Evolutionary conservation across 225 moss, liverwort and hornwort genomes (phyloP).

Genomic region (Sphagnum contortum): DNA sequence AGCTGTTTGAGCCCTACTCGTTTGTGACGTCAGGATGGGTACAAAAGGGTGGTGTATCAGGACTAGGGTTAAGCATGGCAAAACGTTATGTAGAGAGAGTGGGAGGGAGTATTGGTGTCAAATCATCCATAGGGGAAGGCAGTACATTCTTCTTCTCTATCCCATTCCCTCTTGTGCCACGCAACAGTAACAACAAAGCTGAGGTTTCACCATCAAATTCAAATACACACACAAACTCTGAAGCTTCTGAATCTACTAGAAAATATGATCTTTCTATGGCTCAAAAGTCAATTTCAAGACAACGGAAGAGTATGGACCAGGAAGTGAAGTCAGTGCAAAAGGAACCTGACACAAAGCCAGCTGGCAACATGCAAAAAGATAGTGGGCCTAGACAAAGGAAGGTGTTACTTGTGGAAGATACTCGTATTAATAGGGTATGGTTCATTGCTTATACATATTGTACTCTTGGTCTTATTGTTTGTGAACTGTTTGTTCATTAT

Average conservation of each 20-base stretch:
- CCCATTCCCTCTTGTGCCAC: constrained; percentile 14
- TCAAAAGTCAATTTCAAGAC: neutral
- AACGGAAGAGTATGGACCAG: neutral
- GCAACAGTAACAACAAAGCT: neutral
- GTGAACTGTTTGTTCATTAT: no score
- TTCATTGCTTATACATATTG: neutral
- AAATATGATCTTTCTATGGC: neutral
- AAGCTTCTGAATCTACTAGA: no score
- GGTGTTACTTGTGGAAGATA: constrained; percentile 23
- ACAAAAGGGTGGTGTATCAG: constrained; percentile 21
- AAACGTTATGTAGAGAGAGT: constrained; percentile 23
- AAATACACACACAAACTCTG: neutral
- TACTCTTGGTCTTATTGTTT: no score
- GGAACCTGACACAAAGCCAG: constrained; percentile 4
- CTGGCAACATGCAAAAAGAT: neutral
- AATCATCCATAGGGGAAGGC: constrained; percentile 17
- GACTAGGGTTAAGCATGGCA: constrained; percentile 24
- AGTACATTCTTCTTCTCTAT: constrained; percentile 20
- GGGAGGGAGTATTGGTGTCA: constrained; percentile 20
- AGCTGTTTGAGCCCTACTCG: constrained; percentile 26
- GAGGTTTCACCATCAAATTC: constrained; percentile 4
- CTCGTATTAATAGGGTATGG: constrained; percentile 21
- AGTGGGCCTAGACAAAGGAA: constrained; percentile 4
- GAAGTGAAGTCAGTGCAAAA: constrained; percentile 7
- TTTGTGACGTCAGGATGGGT: constrained; percentile 22